phyloP scores from a whole-genome alignment of 2,329 filamentous ascomycete species.

The Chaetomiaceae sp. region DNA sequence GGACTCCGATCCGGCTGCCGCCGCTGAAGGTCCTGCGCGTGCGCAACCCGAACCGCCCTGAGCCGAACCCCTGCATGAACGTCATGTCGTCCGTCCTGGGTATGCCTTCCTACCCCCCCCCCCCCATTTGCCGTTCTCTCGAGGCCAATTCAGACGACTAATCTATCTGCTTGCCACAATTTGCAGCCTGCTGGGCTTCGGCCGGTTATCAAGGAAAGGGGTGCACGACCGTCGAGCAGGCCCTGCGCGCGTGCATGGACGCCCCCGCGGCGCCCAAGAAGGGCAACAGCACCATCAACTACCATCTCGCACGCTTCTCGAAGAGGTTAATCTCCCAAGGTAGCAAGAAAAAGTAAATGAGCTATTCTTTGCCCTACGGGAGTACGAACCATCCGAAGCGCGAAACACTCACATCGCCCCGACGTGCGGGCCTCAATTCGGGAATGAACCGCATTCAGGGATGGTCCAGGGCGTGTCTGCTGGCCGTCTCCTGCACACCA shows the following conservation, averaged over 20 bases:
- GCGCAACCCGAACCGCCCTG: constrained; percentile 43
- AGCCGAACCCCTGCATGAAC: constrained; percentile 47
- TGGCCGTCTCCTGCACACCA: too few relatives aligned
- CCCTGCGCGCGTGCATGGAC: constrained; percentile 72
- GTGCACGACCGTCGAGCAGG: constrained; percentile 53
- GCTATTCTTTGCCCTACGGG: not conserved
- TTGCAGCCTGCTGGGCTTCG: constrained; percentile 83
- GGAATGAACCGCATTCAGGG: too few relatives aligned
- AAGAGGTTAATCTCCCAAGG: constrained; percentile 55
- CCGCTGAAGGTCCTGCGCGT: constrained; percentile 51
- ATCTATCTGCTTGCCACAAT: not conserved
- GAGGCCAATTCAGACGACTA: too few relatives aligned
- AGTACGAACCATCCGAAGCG: too few relatives aligned
- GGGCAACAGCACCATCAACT: constrained; percentile 77
- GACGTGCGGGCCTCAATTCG: too few relatives aligned
- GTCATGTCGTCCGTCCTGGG: constrained; percentile 54
- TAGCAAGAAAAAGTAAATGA: constrained; percentile 26
- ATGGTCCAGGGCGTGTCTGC: too few relatives aligned
- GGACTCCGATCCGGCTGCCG: constrained; percentile 51
- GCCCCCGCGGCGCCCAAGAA: constrained; percentile 48
- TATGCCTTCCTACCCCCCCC: constrained; percentile 29
- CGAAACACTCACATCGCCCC: too few relatives aligned
- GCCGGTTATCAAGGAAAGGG: constrained; percentile 60
- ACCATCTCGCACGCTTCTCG: constrained; percentile 76
- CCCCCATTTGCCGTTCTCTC: not conserved